These are phyloP conservation scores for Cenococcum geophilum DNA, from an alignment of 495 filamentous ascomycete genomes.

Conservation along the genomic window DNA sequence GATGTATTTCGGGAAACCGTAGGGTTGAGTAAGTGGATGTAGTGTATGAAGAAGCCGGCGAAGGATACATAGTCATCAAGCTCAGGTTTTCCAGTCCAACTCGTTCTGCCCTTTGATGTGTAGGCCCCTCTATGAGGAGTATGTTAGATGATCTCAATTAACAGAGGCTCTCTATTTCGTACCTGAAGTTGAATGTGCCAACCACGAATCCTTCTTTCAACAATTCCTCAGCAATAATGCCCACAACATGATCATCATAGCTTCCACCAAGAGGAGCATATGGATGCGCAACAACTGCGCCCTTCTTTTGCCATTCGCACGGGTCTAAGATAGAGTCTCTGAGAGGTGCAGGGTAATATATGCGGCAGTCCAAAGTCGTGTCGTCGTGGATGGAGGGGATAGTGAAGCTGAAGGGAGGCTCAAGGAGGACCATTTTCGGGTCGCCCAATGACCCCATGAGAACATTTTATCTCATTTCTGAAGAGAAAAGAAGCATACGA, in stretches of 20 bases:
- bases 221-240: slow-evolving; percentile 55
- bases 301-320: slow-evolving; percentile 33
- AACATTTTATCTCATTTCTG: slow-evolving; percentile 15
- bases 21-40: slow-evolving; percentile 46
- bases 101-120: slow-evolving; percentile 67
- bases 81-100: slow-evolving; percentile 79
- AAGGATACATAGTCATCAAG: slow-evolving; percentile 74
- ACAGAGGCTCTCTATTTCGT: slow-evolving; percentile 7
- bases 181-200: slow-evolving; percentile 92
- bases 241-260: slow-evolving; percentile 76
- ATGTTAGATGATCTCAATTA: not conserved
- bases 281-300: slow-evolving; percentile 81
- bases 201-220: slow-evolving; percentile 66
- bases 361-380: slow-evolving; percentile 64
- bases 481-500: not conserved
- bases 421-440: slow-evolving; percentile 23
- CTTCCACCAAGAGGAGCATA: slow-evolving; percentile 83
- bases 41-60: slow-evolving; percentile 68
- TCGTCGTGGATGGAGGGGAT: slow-evolving; percentile 82
- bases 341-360: slow-evolving; percentile 61
- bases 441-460: slow-evolving; percentile 13
- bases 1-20: slow-evolving; percentile 3
- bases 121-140: slow-evolving; percentile 60
- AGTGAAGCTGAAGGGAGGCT: slow-evolving; percentile 63
- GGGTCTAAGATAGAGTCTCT: slow-evolving; percentile 11